These are phyloP conservation scores for Articulospora tetracladia DNA, from an alignment of 495 filamentous ascomycete genomes.

Conservation along the genomic window DNA sequence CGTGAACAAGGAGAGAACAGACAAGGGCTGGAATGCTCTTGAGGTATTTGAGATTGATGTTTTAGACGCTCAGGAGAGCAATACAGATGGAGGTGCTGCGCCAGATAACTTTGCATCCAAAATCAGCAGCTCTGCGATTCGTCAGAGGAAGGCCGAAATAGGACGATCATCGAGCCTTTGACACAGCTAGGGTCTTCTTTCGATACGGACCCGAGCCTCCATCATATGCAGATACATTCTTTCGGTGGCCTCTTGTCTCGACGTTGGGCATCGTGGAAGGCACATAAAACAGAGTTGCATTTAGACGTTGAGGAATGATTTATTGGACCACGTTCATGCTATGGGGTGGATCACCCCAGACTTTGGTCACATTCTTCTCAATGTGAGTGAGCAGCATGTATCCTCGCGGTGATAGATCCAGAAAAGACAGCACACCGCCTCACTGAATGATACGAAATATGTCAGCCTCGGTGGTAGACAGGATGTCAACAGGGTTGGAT, in stretches of 20 bases:
- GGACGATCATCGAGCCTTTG: constrained; percentile 18
- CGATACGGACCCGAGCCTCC: no score
- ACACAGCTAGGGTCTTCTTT: background rate
- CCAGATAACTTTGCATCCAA: constrained; percentile 62
- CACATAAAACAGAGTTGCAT: no score
- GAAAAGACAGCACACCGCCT: background rate
- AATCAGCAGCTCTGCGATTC: constrained; percentile 79
- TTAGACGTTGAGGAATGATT: no score
- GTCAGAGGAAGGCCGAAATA: constrained; percentile 41
- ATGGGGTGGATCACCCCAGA: no score
- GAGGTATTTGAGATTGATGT: constrained; percentile 93
- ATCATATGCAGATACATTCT: no score
- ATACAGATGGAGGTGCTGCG: constrained; percentile 35
- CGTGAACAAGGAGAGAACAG: constrained; percentile 74
- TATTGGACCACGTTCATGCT: no score
- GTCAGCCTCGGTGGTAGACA: background rate
- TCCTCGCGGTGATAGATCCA: background rate
- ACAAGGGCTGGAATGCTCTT: constrained; percentile 72
- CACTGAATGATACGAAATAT: background rate
- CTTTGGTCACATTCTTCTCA: no score
- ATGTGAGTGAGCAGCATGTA: background rate
- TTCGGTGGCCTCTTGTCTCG: no score
- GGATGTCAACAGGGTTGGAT: background rate
- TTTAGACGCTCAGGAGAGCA: constrained; percentile 62
- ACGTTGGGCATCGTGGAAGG: no score